Percentiles rank a stretch among this genome's conserved stretches.
These are phyloP conservation scores for Salicornia ramosissima DNA, from an alignment of 148 eudicot genomes.

Conservation along the genomic window DNA sequence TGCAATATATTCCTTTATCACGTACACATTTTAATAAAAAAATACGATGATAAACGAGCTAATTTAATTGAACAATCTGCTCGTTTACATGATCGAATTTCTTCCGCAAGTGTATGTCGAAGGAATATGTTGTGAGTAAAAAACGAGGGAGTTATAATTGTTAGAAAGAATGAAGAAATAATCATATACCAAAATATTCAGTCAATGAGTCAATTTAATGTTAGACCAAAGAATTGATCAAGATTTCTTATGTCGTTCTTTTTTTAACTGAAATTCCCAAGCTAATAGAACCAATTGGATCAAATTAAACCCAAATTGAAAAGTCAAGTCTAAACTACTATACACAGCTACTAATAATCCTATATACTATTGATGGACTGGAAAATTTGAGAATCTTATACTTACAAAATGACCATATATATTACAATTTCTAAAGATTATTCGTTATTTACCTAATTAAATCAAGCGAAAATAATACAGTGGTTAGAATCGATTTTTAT, in stretches of 20 bases:
- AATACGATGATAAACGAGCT: no score
- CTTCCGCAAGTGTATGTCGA: no score
- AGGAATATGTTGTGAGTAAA: no score
- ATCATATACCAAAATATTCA: neutral
- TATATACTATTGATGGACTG: neutral
- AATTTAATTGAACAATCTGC: no score
- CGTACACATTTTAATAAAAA: no score
- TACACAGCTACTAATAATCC: neutral
- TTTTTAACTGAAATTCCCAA: no score
- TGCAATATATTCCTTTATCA: no score
- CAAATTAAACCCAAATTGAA: constrained; percentile 1
- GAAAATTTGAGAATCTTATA: neutral
- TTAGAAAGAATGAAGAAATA: no score
- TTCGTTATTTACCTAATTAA: neutral
- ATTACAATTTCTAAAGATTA: neutral
- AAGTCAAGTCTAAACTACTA: neutral
- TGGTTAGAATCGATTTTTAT: neutral
- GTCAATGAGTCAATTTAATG: no score
- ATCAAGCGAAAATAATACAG: neutral
- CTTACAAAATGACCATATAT: neutral
- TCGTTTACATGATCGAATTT: no score
- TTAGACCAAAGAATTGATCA: neutral
- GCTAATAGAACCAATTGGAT: neutral
- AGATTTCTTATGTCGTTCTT: neutral
- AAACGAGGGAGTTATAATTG: no score